A percentile compares a stretch with the other conserved stretches of the same genome.
Conservation (phyloP, 2,329 filamentous ascomycete genomes). For the Fusarium pininemorale region DNA sequence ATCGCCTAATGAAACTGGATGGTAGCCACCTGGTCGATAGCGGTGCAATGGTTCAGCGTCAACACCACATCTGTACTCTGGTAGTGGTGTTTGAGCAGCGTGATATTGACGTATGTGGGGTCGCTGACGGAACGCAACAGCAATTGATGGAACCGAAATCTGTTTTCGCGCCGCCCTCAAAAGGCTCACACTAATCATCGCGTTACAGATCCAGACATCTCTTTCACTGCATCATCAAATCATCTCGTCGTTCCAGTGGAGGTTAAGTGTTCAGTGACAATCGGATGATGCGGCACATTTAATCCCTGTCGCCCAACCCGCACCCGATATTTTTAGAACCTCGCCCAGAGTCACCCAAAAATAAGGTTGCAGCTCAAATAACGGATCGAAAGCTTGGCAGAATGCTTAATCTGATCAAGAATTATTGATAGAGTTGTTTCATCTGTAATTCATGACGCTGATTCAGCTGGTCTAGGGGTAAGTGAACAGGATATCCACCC, state of each 20-base stretch:
- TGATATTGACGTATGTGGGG: too few relatives aligned
- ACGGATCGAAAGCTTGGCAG: constrained; percentile 1
- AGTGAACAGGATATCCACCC: constrained; percentile 1
- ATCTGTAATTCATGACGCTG: not conserved
- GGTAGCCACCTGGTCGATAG: constrained; percentile 48
- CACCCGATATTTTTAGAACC: constrained; percentile 15
- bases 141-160: not conserved
- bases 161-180: fast-evolving
- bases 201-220: fast-evolving
- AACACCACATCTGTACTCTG: not conserved
- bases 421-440: not conserved
- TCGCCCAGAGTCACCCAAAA: not conserved
- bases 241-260: not conserved
- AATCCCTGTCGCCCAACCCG: constrained; percentile 7
- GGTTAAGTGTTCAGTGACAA: not conserved
- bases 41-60: constrained; percentile 25
- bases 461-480: not conserved
- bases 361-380: constrained; percentile 18
- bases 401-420: not conserved
- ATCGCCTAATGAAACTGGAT: constrained; percentile 53
- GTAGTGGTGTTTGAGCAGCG: not conserved
- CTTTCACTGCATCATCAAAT: not conserved
- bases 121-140: fast-evolving
- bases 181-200: not conserved
- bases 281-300: not conserved